Base-by-base conservation (phyloP, 352 stramenopile genomes). In the Globisporangium uncinulatum region DNA sequence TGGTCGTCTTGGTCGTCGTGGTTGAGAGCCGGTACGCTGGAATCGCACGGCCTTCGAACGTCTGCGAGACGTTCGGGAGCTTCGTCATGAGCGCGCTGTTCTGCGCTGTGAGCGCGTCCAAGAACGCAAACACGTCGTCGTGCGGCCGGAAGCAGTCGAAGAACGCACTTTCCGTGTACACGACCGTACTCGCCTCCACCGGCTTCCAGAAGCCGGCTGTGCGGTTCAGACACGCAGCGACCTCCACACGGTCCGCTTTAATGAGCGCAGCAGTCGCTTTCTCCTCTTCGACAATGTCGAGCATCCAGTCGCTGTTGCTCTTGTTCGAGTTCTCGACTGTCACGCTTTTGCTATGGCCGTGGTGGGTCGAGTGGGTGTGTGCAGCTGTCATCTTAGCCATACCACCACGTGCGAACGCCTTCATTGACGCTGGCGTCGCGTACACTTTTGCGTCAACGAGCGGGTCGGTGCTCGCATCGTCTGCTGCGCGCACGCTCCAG, bases 81-180 rank as follows among this genome's bases (percentile, higher is more conserved):
- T 83, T 85, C 53, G 71, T 79, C 45, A 88, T 51, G 53, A 83
- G 63, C n/a, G 71, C 20, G 4, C 63, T 57, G 44, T 85, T 84
- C 57, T 69, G 59, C 49, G 76, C 56, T 10, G 55, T 59, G 9
- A 92, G 32, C 34, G 65, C 59, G 41, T 86, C 72, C 13, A 92
- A 69, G 59, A 87, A 92, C 32, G 67, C 60, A 56, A 82, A 81
- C 4, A 89, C 70, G 44, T 89, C 61, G 41, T 89, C 73, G 10
- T 61, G 56, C 43, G 76, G 77, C 41, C 74, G 79, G 59, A 87
- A 92, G 59, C 82, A 92, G 42, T 88, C 69, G 48, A 92, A 92
- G 54, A 80, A 92, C 29, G 65, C 64, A 54, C 63, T 89, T 15
- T 77, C 57, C 0, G 67, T 70, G 59, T 85, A 86, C 45, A 14